Conservation (phyloP, 2,329 filamentous ascomycete species). For the Aspergillus japonicus region DNA sequence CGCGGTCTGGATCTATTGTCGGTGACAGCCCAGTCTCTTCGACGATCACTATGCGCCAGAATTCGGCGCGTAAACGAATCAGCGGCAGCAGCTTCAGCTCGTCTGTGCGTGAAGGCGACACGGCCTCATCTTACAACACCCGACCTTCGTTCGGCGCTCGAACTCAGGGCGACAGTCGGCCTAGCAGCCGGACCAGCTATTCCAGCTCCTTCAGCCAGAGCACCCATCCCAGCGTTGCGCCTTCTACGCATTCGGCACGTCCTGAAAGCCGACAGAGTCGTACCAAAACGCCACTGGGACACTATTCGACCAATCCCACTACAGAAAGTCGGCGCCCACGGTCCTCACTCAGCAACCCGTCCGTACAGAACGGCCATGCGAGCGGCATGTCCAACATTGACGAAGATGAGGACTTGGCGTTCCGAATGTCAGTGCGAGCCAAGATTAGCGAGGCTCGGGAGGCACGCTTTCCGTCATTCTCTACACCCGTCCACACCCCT, state of each 20-base stretch:
- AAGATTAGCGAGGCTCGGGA: slow-evolving; percentile 32
- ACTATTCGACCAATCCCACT: slow-evolving; percentile 51
- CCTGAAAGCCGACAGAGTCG: slow-evolving; percentile 66
- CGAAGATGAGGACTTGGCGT: slow-evolving; percentile 49
- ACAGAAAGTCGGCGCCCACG: slow-evolving; percentile 60
- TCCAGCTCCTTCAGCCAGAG: slow-evolving; percentile 46
- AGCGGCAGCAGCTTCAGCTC: slow-evolving; percentile 45
- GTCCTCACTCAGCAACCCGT: slow-evolving; percentile 65
- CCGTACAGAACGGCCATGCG: slow-evolving; percentile 57
- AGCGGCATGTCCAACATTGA: slow-evolving; percentile 57
- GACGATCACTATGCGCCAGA: slow-evolving; percentile 56
- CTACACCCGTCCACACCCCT: slow-evolving; percentile 38
- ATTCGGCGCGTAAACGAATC: slow-evolving; percentile 38
- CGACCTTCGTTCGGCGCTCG: slow-evolving; percentile 51
- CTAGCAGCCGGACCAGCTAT: slow-evolving; percentile 70
- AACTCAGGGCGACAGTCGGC: slow-evolving; percentile 57
- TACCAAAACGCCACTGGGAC: slow-evolving; percentile 63
- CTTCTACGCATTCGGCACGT: slow-evolving; percentile 49
- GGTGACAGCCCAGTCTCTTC: slow-evolving; percentile 52
- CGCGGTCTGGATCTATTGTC: slow-evolving; percentile 57
- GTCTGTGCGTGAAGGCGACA: slow-evolving; percentile 38
- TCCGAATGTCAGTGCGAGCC: slow-evolving; percentile 40
- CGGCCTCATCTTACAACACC: slow-evolving; percentile 36
- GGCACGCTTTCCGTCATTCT: slow-evolving; percentile 46
- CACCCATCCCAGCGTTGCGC: slow-evolving; percentile 36